phyloP scores from a whole-genome alignment of 805 yeast genomes.

The Hanseniaspora jakobsenii region DNA sequence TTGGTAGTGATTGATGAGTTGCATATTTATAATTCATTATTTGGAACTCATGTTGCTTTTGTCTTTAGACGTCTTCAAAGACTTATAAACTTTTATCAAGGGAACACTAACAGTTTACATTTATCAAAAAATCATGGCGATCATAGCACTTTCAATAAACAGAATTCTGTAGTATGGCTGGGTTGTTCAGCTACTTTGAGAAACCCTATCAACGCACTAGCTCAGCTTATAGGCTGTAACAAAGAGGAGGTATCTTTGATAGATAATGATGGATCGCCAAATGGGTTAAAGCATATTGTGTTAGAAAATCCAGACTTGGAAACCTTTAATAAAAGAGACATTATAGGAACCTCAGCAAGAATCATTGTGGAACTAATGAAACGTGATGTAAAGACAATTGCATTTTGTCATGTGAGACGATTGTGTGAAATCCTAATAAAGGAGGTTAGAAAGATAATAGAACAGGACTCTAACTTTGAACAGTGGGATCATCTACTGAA shows the following conservation, averaged over 20 bases:
- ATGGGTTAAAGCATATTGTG: constrained; percentile 60
- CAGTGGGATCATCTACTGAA: constrained; percentile 35
- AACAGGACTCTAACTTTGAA: constrained; percentile 29
- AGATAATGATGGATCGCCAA: constrained; percentile 76
- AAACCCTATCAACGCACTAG: constrained; percentile 62
- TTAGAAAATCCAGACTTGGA: constrained; percentile 78
- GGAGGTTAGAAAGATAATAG: constrained; percentile 43
- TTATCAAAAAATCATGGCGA: too few species aligned
- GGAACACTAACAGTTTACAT: too few species aligned
- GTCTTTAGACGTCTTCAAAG: constrained; percentile 72
- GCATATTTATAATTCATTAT: constrained; percentile 79
- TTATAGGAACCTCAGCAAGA: constrained; percentile 65
- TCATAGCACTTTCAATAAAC: too few species aligned
- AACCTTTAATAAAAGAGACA: constrained; percentile 43
- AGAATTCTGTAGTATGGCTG: constrained; percentile 45
- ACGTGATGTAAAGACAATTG: constrained; percentile 64
- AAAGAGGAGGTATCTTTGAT: constrained; percentile 34
- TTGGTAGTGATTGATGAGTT: constrained; percentile 74
- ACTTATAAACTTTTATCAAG: constrained; percentile 39
- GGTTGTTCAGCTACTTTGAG: constrained; percentile 91
- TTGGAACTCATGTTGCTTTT: constrained; percentile 84
- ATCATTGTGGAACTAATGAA: constrained; percentile 54
- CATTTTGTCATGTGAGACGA: constrained; percentile 76
- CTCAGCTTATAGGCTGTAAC: constrained; percentile 49
- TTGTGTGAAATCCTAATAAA: constrained; percentile 83